Evolutionary conservation across 2,329 filamentous ascomycete genomes (phyloP).

Genomic region (Neopestalotiopsis rosae): DNA sequence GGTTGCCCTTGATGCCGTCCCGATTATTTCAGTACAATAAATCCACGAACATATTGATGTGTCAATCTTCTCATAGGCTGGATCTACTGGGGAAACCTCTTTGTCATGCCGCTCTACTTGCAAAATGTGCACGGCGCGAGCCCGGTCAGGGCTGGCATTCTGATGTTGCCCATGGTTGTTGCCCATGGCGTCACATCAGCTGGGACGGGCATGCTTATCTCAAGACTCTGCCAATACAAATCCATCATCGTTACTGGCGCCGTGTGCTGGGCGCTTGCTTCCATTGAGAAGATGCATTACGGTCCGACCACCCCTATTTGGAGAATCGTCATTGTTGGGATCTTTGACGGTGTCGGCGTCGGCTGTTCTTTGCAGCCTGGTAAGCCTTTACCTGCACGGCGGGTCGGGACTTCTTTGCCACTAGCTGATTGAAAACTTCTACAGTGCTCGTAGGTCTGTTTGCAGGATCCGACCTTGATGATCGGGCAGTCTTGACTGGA

Average conservation of each 20-base stretch:
- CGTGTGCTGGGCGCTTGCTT: neutral
- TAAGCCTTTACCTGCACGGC: neutral
- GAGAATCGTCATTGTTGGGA: neutral
- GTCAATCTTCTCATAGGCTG: constrained; percentile 49
- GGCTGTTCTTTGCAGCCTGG: neutral
- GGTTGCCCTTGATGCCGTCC: constrained; percentile 26
- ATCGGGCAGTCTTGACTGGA: constrained; percentile 5
- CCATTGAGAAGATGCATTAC: neutral
- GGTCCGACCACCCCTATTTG: neutral
- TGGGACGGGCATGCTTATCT: constrained; percentile 26
- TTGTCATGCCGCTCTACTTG: constrained; percentile 33
- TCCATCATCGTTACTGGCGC: constrained; percentile 19
- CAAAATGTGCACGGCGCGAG: constrained; percentile 29
- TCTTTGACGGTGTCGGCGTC: constrained; percentile 21
- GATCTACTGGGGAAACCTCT: constrained; percentile 53
- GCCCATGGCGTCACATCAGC: constrained; percentile 27
- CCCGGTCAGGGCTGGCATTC: constrained; percentile 27
- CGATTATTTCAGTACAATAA: neutral
- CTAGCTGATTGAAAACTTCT: neutral
- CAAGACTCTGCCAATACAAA: neutral
- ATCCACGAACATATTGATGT: constrained; percentile 22
- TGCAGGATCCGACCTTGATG: neutral
- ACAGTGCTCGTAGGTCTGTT: constrained; percentile 2
- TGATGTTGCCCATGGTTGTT: constrained; percentile 31
- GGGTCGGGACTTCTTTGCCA: too few relatives aligned